Evolutionary conservation across 2,329 filamentous ascomycete species (phyloP).

Genomic region (Aphanocladium album): DNA sequence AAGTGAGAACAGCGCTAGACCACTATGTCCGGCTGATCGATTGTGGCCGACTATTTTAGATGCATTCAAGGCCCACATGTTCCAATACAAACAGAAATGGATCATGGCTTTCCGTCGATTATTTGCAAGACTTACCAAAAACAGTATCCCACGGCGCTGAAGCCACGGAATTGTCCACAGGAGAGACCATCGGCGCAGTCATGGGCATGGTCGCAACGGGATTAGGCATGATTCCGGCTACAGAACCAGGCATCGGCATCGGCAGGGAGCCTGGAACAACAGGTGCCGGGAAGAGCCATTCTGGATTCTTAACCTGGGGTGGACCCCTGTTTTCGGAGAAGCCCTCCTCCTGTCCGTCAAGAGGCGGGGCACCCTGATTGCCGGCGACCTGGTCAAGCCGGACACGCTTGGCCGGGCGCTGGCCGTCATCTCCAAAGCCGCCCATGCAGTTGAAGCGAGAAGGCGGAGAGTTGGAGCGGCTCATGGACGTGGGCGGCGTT

Average conservation of each 20-base stretch:
- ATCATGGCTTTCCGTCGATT: too few species aligned
- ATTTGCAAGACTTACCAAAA: background rate
- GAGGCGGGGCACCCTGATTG: background rate
- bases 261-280: background rate
- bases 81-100: background rate
- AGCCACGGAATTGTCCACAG: background rate
- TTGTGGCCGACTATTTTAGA: background rate
- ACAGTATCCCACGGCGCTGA: background rate
- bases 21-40: background rate
- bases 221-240: background rate
- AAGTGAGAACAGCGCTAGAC: slow-evolving; percentile 4
- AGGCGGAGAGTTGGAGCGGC: background rate
- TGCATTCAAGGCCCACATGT: background rate
- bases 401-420: slow-evolving; percentile 16
- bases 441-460: slow-evolving; percentile 6
- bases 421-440: background rate
- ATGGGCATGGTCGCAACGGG: background rate
- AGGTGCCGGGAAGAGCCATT: background rate
- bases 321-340: background rate
- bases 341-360: background rate
- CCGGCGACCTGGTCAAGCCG: slow-evolving; percentile 13
- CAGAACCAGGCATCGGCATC: background rate
- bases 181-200: background rate
- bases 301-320: background rate
- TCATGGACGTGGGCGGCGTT: background rate